phyloP scores from a whole-genome alignment of 73 alveolate genomes.

The Symbiodinium pilosum region DNA sequence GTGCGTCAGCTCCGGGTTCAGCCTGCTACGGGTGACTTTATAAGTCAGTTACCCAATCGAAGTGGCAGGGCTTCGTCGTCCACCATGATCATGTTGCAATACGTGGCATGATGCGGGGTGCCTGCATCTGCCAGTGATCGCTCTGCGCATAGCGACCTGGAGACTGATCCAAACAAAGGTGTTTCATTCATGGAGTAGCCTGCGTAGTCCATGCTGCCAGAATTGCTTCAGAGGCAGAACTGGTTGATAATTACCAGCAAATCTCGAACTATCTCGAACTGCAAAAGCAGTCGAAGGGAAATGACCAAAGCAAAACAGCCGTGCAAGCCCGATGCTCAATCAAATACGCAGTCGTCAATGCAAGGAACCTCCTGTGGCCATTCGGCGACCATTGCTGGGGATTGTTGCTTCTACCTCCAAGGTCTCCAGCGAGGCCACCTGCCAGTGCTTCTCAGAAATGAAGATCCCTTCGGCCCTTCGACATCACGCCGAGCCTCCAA shows the following conservation, averaged over 20 bases:
- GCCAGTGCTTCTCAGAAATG: not conserved
- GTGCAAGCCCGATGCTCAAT: too few relatives aligned
- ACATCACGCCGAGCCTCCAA: not conserved
- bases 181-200: not conserved
- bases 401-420: not conserved
- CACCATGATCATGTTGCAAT: too few relatives aligned
- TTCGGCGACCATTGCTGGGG: not conserved
- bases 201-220: too few relatives aligned
- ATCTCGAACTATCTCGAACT: not conserved
- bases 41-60: too few relatives aligned
- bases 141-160: not conserved
- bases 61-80: too few relatives aligned
- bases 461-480: too few relatives aligned
- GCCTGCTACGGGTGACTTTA: not conserved
- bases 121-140: not conserved
- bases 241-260: too few relatives aligned
- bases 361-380: not conserved
- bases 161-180: not conserved
- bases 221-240: too few relatives aligned
- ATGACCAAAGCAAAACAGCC: too few relatives aligned
- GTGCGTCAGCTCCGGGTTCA: not conserved
- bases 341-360: not conserved
- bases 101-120: too few relatives aligned
- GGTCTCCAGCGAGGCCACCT: not conserved
- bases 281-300: too few relatives aligned